These are phyloP conservation scores for Lactifluus pinguis DNA, from an alignment of 768 basidiomycete genomes.

Conservation along the genomic window DNA sequence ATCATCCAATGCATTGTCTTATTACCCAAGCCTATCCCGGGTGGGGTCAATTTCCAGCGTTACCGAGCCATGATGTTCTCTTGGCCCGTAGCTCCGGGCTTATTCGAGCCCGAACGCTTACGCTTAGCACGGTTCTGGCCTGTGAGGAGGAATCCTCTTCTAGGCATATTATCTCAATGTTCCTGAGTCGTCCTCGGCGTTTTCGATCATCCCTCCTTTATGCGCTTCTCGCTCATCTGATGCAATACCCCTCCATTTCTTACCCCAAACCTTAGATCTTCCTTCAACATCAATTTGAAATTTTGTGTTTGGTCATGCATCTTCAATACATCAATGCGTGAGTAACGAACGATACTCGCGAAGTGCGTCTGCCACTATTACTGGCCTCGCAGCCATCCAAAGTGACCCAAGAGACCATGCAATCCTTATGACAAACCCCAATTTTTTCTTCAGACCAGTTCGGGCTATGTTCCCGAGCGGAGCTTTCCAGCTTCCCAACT, in stretches of 20 bases:
- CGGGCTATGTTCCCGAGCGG: background rate
- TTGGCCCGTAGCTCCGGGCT: background rate
- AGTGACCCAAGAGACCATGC: too few relatives aligned
- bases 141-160: background rate
- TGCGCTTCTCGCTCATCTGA: slow-evolving; percentile 1
- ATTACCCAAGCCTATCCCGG: background rate
- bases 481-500: background rate
- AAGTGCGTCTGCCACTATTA: too few relatives aligned
- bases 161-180: background rate
- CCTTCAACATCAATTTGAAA: background rate
- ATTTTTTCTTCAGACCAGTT: background rate
- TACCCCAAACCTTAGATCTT: slow-evolving; percentile 17
- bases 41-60: background rate
- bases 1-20: background rate
- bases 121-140: background rate
- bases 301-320: background rate
- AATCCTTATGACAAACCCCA: background rate
- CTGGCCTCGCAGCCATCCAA: too few relatives aligned
- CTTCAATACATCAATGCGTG: background rate
- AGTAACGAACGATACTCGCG: background rate
- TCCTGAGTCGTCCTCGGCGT: slow-evolving; percentile 7
- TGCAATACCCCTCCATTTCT: background rate
- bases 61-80: background rate
- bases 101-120: slow-evolving; percentile 1
- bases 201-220: background rate